Conservation (phyloP, 805 yeast genomes). For the Candida fluviatilis region DNA sequence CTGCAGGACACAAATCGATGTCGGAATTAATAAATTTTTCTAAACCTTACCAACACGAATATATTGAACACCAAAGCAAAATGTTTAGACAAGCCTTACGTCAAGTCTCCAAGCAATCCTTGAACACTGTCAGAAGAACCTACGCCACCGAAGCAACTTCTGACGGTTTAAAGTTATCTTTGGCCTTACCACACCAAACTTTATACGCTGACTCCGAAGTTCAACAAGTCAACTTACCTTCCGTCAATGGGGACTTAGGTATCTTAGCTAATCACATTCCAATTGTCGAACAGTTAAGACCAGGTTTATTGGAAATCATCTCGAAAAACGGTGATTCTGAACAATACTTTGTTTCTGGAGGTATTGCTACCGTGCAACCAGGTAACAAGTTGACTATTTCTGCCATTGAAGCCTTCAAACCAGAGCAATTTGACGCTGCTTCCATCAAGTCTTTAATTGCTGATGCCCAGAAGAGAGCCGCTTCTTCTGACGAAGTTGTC, state of each 20-base stretch:
- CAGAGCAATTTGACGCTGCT: conserved; percentile 78
- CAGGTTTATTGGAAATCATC: conserved; percentile 91
- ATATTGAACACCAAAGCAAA: conserved; percentile 9
- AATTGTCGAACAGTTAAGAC: conserved; percentile 89
- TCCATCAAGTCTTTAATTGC: conserved; percentile 76
- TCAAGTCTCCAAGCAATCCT: conserved; percentile 55
- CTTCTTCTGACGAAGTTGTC: conserved; percentile 79
- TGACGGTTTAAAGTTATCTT: conserved; percentile 78
- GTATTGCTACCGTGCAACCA: conserved; percentile 95
- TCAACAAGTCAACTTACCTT: conserved; percentile 88
- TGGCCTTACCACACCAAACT: conserved; percentile 87
- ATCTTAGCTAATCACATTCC: conserved; percentile 97
- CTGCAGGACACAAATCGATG: conserved; percentile 2
- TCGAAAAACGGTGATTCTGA: conserved; percentile 67
- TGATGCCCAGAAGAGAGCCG: conserved; percentile 89
- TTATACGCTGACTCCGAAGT: conserved; percentile 55
- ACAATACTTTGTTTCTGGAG: conserved; percentile 91
- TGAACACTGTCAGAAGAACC: conserved; percentile 64
- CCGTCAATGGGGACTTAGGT: conserved; percentile 94
- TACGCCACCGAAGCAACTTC: conserved; percentile 78
- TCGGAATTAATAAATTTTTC: conserved; percentile 7
- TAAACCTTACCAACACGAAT: no score
- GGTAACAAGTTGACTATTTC: conserved; percentile 86
- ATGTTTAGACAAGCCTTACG: conserved; percentile 67
- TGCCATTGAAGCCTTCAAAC: conserved; percentile 92